Conservation (phyloP, 2,329 filamentous ascomycete species). For the Shiraia bambusicola region DNA sequence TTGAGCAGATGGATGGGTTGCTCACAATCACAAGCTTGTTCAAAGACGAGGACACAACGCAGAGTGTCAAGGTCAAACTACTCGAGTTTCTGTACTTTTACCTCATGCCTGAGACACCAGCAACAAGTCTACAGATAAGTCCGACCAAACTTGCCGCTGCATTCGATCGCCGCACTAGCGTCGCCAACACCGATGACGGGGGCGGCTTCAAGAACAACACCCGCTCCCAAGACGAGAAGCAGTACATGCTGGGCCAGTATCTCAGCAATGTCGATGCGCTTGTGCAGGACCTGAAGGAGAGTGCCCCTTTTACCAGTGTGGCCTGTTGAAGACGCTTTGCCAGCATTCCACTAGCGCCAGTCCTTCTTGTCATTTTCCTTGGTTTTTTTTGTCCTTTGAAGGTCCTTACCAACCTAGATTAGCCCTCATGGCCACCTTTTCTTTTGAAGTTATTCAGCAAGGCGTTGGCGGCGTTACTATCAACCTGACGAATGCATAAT, state of each 20-base stretch:
- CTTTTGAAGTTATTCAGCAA: constrained; percentile 23
- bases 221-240: constrained; percentile 78
- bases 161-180: constrained; percentile 37
- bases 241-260: constrained; percentile 73
- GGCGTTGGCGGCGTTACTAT: constrained; percentile 27
- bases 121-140: constrained; percentile 41
- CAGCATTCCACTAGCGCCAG: background rate
- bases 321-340: constrained; percentile 19
- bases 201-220: constrained; percentile 39
- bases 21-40: constrained; percentile 90
- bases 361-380: constrained; percentile 18
- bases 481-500: constrained; percentile 14
- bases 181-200: constrained; percentile 28
- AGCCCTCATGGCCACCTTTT: constrained; percentile 6
- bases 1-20: constrained; percentile 88
- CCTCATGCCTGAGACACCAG: constrained; percentile 83
- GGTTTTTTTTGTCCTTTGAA: constrained; percentile 16
- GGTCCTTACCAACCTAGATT: constrained; percentile 4
- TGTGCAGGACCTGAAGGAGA: constrained; percentile 79
- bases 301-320: constrained; percentile 57
- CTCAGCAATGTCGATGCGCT: constrained; percentile 78
- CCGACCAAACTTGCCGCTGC: constrained; percentile 38
- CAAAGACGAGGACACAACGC: constrained; percentile 80
- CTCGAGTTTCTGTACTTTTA: constrained; percentile 99
- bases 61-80: constrained; percentile 92